Percentiles rank a stretch among this genome's conserved stretches.
Conservation (phyloP, 2,329 filamentous ascomycete genomes). For the Thelonectria blattea region DNA sequence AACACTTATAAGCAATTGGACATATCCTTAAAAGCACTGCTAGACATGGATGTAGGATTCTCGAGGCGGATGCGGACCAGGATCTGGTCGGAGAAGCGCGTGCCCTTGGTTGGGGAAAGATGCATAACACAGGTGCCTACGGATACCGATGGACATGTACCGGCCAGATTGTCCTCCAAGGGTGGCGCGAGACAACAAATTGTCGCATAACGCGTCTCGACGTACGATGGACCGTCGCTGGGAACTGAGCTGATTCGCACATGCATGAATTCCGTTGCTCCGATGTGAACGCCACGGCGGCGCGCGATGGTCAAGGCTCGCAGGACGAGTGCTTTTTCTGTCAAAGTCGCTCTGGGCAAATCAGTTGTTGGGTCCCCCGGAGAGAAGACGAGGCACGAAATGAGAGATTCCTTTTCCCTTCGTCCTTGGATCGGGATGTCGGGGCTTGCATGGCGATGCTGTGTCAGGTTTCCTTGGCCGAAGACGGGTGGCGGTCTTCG, state of each 20-base stretch:
- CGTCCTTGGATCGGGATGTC: background rate
- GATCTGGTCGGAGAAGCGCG: background rate
- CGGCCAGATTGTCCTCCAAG: background rate
- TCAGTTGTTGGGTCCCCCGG: background rate
- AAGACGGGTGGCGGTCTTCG: background rate
- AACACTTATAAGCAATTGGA: background rate
- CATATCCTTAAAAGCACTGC: background rate
- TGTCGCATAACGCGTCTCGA: background rate
- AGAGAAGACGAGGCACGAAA: background rate
- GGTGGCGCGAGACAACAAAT: background rate
- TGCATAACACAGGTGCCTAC: background rate
- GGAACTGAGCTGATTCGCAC: constrained; percentile 7
- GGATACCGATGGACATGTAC: background rate
- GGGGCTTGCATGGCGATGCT: background rate
- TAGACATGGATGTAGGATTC: constrained; percentile 4
- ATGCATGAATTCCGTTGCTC: constrained; percentile 9
- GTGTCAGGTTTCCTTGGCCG: background rate
- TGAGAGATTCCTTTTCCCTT: background rate
- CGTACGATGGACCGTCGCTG: background rate
- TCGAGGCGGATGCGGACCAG: constrained; percentile 7
- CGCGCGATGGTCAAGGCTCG: background rate
- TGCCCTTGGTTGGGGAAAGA: background rate
- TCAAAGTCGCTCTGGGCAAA: background rate
- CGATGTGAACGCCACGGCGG: background rate
- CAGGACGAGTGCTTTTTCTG: background rate